These are phyloP conservation scores for Dillenia turbinata DNA, from an alignment of 164 flowering plant genomes.

Conservation along the genomic window DNA sequence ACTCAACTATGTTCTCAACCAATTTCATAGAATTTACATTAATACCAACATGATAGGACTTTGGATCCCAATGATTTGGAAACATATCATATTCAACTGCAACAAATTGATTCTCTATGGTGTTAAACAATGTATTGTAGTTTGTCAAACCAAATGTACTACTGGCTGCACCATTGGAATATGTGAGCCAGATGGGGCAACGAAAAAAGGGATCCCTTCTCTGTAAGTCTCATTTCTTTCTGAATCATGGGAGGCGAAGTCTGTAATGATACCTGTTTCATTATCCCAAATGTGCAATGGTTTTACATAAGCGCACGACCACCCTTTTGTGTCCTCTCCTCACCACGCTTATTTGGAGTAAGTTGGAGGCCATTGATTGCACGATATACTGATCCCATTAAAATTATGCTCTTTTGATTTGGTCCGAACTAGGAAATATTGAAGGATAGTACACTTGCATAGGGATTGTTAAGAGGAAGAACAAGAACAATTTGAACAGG, in stretches of 20 bases:
- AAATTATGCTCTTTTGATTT: slow-evolving; percentile 1
- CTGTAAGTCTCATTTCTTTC: background rate
- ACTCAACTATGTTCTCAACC: no score
- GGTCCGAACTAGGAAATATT: background rate
- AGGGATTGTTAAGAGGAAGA: background rate
- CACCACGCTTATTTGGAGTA: slow-evolving; percentile 5
- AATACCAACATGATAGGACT: no score
- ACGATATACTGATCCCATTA: background rate
- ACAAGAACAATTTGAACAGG: no score
- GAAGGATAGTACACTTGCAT: background rate
- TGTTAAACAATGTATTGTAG: background rate
- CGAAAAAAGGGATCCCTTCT: slow-evolving; percentile 18
- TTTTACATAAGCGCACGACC: slow-evolving; percentile 20
- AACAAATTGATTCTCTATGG: slow-evolving; percentile 2
- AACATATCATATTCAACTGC: slow-evolving; percentile 19
- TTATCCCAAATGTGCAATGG: slow-evolving; percentile 25
- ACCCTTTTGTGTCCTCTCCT: background rate
- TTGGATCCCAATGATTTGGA: slow-evolving; percentile 13
- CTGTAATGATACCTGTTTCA: slow-evolving; percentile 6
- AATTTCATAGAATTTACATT: slow-evolving; percentile 14
- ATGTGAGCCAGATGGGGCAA: slow-evolving; percentile 10
- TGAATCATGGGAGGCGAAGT: slow-evolving; percentile 10
- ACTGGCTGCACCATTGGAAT: slow-evolving; percentile 5
- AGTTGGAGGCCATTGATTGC: slow-evolving; percentile 9
- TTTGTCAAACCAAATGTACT: slow-evolving; percentile 9